These are phyloP conservation scores for Phaeotremella skinneri DNA, from an alignment of 768 basidiomycete species.

Conservation along the genomic window DNA sequence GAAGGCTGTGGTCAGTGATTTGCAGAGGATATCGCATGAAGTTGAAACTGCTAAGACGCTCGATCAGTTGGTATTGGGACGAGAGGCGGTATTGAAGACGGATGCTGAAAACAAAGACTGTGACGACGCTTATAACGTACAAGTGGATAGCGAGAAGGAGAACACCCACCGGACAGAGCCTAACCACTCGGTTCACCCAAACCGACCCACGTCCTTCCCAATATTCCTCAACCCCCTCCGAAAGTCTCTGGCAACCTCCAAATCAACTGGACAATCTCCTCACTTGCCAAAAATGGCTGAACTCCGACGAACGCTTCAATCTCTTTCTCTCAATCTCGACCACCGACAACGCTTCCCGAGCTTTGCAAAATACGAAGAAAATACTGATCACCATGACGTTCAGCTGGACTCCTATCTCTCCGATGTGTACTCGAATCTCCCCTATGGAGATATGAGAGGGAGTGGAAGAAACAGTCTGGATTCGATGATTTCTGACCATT, in stretches of 20 bases:
- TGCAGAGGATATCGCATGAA: slow-evolving; percentile 9
- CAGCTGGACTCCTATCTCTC: neutral
- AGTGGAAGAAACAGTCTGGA: neutral
- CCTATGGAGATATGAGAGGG: neutral
- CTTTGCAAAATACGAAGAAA: neutral
- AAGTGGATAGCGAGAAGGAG: no score
- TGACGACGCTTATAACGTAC: no score
- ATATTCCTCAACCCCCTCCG: neutral
- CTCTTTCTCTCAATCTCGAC: neutral
- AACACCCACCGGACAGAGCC: no score
- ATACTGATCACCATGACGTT: neutral
- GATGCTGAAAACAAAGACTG: no score
- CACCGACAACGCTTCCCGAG: neutral
- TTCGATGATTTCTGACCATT: neutral
- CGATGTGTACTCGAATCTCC: neutral
- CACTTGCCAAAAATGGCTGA: neutral
- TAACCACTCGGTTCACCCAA: neutral
- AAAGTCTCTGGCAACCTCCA: neutral
- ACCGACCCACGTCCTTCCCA: neutral
- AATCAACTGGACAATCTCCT: neutral
- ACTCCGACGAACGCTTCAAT: neutral
- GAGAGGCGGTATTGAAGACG: no score
- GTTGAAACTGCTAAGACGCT: slow-evolving; percentile 7
- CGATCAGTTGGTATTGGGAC: neutral
- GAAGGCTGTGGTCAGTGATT: slow-evolving; percentile 16